Conservation (phyloP, 2,329 filamentous ascomycete species). For the Alternaria alternata region DNA sequence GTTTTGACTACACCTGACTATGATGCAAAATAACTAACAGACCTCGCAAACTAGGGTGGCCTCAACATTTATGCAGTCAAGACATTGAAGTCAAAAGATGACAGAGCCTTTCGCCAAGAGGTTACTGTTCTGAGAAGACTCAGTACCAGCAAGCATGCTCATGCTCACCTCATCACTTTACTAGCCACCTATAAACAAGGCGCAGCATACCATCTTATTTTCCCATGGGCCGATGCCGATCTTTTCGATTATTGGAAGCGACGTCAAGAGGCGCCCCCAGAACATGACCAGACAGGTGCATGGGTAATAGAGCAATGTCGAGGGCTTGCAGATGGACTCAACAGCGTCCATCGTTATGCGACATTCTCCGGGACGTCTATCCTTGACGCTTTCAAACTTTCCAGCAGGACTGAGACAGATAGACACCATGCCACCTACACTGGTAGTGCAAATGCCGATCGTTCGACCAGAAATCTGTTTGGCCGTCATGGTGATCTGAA, state of each 20-base stretch:
- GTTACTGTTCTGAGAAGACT: neutral
- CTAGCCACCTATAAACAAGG: constrained; percentile 5
- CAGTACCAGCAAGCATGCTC: neutral
- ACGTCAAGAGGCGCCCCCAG: neutral
- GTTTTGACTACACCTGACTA: neutral
- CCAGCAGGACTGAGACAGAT: neutral
- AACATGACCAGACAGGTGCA: neutral
- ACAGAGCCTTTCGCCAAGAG: neutral
- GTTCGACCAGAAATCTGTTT: constrained; percentile 17
- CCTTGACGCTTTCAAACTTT: neutral
- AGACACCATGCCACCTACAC: neutral
- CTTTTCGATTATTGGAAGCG: constrained; percentile 8
- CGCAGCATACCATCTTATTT: constrained; percentile 6
- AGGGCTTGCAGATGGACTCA: neutral
- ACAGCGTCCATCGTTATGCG: constrained; percentile 8
- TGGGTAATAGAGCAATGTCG: neutral
- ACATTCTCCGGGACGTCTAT: constrained; percentile 3
- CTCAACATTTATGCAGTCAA: constrained; percentile 3
- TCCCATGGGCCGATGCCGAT: constrained; percentile 18
- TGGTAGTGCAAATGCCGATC: neutral
- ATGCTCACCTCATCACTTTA: neutral
- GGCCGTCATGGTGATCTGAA: constrained; percentile 50
- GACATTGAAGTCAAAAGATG: neutral
- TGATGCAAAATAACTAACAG: neutral
- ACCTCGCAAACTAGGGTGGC: neutral